Conservation (phyloP, 495 filamentous ascomycete species). For the Usnea hakonensis region DNA sequence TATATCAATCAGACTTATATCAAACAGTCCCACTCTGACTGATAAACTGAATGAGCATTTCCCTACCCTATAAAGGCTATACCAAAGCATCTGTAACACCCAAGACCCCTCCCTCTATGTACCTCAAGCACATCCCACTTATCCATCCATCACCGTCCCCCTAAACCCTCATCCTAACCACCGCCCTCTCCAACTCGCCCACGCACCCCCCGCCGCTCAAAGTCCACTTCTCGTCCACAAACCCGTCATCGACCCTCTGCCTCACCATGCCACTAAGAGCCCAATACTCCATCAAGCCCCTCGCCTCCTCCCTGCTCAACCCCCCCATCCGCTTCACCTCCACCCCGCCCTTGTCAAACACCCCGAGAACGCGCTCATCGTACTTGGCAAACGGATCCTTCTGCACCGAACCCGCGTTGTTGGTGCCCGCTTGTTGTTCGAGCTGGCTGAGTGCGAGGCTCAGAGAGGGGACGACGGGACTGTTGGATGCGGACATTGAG, state of each 20-base stretch:
- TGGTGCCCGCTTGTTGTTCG: too few species aligned
- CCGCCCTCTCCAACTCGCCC: constrained; percentile 69
- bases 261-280: constrained; percentile 75
- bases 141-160: not conserved
- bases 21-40: too few species aligned
- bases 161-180: constrained; percentile 41
- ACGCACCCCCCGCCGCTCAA: constrained; percentile 73
- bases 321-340: constrained; percentile 54
- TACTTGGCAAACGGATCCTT: constrained; percentile 55
- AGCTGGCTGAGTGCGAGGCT: constrained; percentile 54
- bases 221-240: constrained; percentile 78
- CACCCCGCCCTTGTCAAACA: constrained; percentile 36
- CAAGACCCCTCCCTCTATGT: not conserved
- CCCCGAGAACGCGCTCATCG: constrained; percentile 57
- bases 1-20: too few species aligned
- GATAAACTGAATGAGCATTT: too few species aligned
- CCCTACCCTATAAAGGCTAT: too few species aligned
- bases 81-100: too few species aligned
- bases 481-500: constrained; percentile 61
- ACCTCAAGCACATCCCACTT: not conserved
- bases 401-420: constrained; percentile 21
- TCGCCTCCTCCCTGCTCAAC: constrained; percentile 66
- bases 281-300: constrained; percentile 86
- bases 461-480: constrained; percentile 51
- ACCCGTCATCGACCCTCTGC: constrained; percentile 56